Conservation (phyloP, 169 alveolate species). For the Cryptosporidium bovis region DNA sequence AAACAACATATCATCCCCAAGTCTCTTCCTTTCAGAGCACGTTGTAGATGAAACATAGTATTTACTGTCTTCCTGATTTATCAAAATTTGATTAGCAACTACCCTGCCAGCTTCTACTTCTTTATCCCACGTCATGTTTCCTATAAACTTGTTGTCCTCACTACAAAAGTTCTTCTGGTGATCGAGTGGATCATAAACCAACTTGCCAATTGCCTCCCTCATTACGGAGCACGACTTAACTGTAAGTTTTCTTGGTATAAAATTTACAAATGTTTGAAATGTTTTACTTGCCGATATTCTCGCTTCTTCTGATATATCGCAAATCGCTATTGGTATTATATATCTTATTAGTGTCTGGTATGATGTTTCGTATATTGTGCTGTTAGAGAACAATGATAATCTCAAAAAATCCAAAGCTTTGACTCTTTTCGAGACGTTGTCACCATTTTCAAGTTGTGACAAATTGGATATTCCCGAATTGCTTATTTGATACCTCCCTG, state of each 20-base stretch:
- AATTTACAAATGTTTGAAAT: not conserved
- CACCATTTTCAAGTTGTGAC: not conserved
- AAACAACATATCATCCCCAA: not conserved
- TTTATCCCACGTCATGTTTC: conserved; percentile 13
- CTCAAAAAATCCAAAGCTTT: conserved; percentile 9
- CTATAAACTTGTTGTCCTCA: conserved; percentile 18
- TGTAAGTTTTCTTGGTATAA: conserved; percentile 1
- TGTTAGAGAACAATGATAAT: conserved; percentile 10
- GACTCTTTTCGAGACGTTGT: not conserved
- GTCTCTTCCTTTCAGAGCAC: no score
- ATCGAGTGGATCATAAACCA: conserved; percentile 45
- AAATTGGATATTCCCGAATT: not conserved
- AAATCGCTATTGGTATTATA: conserved; percentile 49
- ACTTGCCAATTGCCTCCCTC: conserved; percentile 19
- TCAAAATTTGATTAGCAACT: not conserved
- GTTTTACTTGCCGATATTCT: conserved; percentile 35
- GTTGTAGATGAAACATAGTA: no score
- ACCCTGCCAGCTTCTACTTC: not conserved
- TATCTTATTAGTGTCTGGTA: conserved; percentile 11
- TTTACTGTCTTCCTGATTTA: not conserved
- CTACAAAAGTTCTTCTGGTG: not conserved
- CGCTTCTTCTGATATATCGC: conserved; percentile 57
- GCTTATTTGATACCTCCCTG: conserved; percentile 21
- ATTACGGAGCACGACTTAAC: conserved; percentile 10
- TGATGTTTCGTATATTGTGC: conserved; percentile 40